Conservation (phyloP, 1,284 basidiomycete species). For the Termitomyces sp. region DNA sequence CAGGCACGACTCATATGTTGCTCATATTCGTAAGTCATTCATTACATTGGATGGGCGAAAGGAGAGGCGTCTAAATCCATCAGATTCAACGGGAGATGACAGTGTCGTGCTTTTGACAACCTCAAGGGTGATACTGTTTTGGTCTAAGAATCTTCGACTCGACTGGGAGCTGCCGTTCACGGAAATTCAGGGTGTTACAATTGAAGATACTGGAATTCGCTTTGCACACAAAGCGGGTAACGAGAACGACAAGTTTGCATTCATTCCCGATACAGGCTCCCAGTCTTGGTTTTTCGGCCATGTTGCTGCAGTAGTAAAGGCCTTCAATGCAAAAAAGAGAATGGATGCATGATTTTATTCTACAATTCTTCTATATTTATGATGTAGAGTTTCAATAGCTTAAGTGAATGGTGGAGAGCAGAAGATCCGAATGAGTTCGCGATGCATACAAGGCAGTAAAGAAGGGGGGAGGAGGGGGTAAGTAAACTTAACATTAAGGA, state of each 20-base stretch:
- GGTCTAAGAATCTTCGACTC: slow-evolving; percentile 79
- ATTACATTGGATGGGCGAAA: neutral
- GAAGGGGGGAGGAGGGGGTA: neutral
- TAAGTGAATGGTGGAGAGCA: neutral
- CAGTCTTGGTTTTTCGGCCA: slow-evolving; percentile 77
- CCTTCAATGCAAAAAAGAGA: slow-evolving; percentile 64
- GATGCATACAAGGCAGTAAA: neutral
- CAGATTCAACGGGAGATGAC: slow-evolving; percentile 78
- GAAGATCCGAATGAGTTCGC: neutral
- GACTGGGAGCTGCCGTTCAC: slow-evolving; percentile 92
- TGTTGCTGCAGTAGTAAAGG: slow-evolving; percentile 67
- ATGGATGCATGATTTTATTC: slow-evolving; percentile 49
- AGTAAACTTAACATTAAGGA: neutral
- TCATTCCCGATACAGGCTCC: slow-evolving; percentile 67
- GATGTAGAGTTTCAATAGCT: neutral
- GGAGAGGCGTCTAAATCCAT: slow-evolving; percentile 2
- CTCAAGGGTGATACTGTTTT: slow-evolving; percentile 77
- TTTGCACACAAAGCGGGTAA: slow-evolving; percentile 75
- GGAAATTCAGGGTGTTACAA: slow-evolving; percentile 83
- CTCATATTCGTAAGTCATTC: slow-evolving; percentile 68
- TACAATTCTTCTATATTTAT: neutral
- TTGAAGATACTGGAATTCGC: slow-evolving; percentile 86
- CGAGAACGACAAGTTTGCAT: slow-evolving; percentile 70
- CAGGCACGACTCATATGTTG: slow-evolving; percentile 84
- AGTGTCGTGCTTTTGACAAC: slow-evolving; percentile 83